A percentile compares a stretch with the other conserved stretches of the same genome.
phyloP scores from a whole-genome alignment of 106 monocot species.

The Phalaenopsis aphrodite region DNA sequence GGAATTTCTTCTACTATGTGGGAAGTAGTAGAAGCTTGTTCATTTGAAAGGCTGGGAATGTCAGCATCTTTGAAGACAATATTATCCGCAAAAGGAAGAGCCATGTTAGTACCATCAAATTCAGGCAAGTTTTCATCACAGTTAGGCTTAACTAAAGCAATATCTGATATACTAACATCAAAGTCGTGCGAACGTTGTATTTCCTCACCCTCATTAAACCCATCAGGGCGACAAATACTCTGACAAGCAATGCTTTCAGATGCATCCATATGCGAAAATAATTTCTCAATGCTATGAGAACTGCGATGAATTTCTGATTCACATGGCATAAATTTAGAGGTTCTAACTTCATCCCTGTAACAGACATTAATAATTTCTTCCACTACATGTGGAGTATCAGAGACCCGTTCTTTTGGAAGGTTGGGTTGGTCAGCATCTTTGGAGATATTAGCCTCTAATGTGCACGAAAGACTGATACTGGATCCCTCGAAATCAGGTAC shows the following conservation, averaged over 20 bases:
- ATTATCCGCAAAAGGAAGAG: conserved; percentile 10
- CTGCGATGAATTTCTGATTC: neutral
- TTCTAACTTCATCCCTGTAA: neutral
- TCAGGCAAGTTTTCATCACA: conserved; percentile 29
- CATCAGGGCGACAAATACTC: too few relatives aligned
- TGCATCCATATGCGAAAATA: neutral
- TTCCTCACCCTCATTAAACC: neutral
- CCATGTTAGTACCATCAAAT: conserved; percentile 41
- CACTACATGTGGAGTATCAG: too few relatives aligned
- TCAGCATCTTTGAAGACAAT: conserved; percentile 14
- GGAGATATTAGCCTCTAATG: conserved; percentile 1
- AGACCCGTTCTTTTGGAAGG: conserved; percentile 17
- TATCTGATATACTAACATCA: conserved; percentile 7
- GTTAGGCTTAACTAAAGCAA: neutral
- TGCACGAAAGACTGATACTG: conserved; percentile 11
- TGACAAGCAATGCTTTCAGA: too few relatives aligned
- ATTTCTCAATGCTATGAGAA: neutral
- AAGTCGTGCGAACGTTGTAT: neutral
- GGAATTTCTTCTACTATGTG: neutral
- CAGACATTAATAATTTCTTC: neutral
- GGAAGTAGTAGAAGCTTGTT: conserved; percentile 11
- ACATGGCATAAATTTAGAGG: neutral
- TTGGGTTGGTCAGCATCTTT: conserved; percentile 17
- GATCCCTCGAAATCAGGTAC: conserved; percentile 47
- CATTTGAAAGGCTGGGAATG: conserved; percentile 20